These are phyloP conservation scores for Penicillium pancosmium DNA, from an alignment of 495 filamentous ascomycete genomes.

Conservation along the genomic window DNA sequence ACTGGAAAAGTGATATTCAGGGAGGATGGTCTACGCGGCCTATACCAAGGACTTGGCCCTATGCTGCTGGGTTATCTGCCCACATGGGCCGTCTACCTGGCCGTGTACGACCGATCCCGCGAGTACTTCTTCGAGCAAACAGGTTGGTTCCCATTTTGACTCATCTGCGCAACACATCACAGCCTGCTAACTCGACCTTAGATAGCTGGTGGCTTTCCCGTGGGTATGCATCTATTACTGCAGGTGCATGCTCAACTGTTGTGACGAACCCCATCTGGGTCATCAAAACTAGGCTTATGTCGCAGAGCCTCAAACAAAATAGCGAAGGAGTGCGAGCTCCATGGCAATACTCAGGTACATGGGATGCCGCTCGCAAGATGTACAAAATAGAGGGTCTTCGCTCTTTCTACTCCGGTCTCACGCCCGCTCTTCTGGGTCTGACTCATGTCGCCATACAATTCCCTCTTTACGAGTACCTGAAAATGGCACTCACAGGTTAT, in stretches of 20 bases:
- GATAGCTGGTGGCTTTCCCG: conserved; percentile 64
- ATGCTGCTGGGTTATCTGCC: conserved; percentile 95
- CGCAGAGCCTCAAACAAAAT: conserved; percentile 62
- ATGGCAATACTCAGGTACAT: conserved; percentile 86
- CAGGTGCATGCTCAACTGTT: conserved; percentile 89
- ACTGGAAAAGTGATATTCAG: conserved; percentile 82
- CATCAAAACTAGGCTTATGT: conserved; percentile 97
- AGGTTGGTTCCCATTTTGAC: conserved; percentile 51
- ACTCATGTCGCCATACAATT: conserved; percentile 98
- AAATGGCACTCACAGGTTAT: conserved; percentile 84
- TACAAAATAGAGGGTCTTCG: conserved; percentile 82
- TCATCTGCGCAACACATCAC: neutral
- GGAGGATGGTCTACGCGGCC: conserved; percentile 84
- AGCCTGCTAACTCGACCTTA: conserved; percentile 27
- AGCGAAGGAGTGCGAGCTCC: conserved; percentile 64
- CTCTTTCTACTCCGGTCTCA: conserved; percentile 94
- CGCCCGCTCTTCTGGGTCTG: conserved; percentile 87
- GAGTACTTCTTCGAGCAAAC: conserved; percentile 66
- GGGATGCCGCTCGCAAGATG: conserved; percentile 94
- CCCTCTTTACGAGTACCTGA: conserved; percentile 91
- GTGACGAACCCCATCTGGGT: conserved; percentile 99
- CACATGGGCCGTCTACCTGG: conserved; percentile 98
- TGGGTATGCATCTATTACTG: conserved; percentile 79
- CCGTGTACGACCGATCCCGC: conserved; percentile 88
- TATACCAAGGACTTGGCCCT: conserved; percentile 92